Evolutionary conservation across 2,329 filamentous ascomycete genomes (phyloP).

Genomic region (Grosmannia huntii): DNA sequence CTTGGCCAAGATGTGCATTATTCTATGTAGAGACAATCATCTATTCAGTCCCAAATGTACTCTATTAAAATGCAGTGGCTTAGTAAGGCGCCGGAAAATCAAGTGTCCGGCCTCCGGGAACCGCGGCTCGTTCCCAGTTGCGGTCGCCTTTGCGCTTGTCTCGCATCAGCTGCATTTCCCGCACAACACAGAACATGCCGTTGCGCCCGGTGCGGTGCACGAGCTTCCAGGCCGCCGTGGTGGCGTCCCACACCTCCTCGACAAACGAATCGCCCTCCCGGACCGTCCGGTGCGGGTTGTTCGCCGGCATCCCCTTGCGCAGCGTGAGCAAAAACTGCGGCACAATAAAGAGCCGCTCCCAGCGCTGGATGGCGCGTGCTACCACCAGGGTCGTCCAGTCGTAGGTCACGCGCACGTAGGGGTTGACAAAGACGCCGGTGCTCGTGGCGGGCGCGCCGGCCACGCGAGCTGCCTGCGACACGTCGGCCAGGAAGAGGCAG

Average conservation of each 20-base stretch:
- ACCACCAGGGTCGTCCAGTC: slow-evolving; percentile 40
- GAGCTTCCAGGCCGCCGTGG: slow-evolving; percentile 24
- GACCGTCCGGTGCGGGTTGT: slow-evolving; percentile 51
- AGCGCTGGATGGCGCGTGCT: slow-evolving; percentile 46
- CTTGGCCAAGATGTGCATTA: background rate
- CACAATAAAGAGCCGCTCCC: slow-evolving; percentile 40
- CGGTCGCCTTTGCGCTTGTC: slow-evolving; percentile 16
- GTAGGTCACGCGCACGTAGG: slow-evolving; percentile 61
- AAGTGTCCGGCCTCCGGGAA: slow-evolving; percentile 21
- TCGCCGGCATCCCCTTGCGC: slow-evolving; percentile 30
- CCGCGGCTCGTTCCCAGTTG: slow-evolving; percentile 22
- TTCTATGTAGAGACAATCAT: background rate
- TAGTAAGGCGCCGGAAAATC: slow-evolving; percentile 14
- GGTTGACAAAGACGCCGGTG: slow-evolving; percentile 59
- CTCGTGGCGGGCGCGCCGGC: slow-evolving; percentile 22
- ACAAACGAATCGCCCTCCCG: slow-evolving; percentile 39
- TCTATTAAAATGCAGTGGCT: too few relatives aligned
- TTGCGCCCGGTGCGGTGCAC: slow-evolving; percentile 31
- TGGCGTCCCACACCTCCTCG: slow-evolving; percentile 35
- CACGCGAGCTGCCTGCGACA: slow-evolving; percentile 21
- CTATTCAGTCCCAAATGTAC: too few relatives aligned
- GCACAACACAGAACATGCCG: slow-evolving; percentile 42
- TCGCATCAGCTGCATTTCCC: slow-evolving; percentile 31
- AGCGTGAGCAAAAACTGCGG: slow-evolving; percentile 29
- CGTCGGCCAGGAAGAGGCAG: slow-evolving; percentile 42